Evolutionary conservation across 1,284 basidiomycete genomes (phyloP).

Genomic region (Vanrija sp.): DNA sequence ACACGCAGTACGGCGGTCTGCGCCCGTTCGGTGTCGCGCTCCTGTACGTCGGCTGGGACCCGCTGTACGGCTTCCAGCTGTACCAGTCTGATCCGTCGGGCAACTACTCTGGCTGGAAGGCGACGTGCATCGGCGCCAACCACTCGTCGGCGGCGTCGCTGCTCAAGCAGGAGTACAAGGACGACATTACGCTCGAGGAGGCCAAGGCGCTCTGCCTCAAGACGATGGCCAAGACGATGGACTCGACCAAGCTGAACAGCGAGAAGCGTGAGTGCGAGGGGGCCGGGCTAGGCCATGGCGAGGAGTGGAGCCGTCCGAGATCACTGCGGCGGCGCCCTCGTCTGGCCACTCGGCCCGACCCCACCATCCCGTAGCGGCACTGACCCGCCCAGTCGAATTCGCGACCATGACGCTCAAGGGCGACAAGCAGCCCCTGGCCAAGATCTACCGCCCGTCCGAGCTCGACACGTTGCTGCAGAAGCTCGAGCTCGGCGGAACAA

Average conservation of each 20-base stretch:
- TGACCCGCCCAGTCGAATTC: constrained; percentile 73
- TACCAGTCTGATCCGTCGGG: constrained; percentile 98
- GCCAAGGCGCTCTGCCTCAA: constrained; percentile 87
- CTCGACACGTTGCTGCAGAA: constrained; percentile 80
- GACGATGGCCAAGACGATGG: constrained; percentile 99
- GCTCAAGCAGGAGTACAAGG: constrained; percentile 98
- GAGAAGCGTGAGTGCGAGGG: constrained; percentile 71
- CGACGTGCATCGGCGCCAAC: constrained; percentile 95
- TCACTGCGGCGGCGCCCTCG: neutral
- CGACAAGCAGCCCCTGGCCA: constrained; percentile 73
- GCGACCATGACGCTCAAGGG: constrained; percentile 85
- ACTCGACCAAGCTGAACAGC: constrained; percentile 90
- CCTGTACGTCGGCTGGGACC: constrained; percentile 93
- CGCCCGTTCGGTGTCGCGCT: constrained; percentile 97
- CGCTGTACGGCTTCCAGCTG: constrained; percentile 92
- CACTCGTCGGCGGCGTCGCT: constrained; percentile 64
- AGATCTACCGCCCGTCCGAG: constrained; percentile 88
- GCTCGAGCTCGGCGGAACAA: constrained; percentile 81
- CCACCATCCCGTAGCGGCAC: neutral
- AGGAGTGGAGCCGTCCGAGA: neutral
- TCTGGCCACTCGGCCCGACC: neutral
- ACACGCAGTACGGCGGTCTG: constrained; percentile 95
- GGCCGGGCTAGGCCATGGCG: neutral
- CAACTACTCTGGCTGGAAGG: constrained; percentile 99
- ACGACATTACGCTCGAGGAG: constrained; percentile 82